Base-by-base conservation (phyloP, 176 grass and related monocot genomes). In the Microstegium vimineum region DNA sequence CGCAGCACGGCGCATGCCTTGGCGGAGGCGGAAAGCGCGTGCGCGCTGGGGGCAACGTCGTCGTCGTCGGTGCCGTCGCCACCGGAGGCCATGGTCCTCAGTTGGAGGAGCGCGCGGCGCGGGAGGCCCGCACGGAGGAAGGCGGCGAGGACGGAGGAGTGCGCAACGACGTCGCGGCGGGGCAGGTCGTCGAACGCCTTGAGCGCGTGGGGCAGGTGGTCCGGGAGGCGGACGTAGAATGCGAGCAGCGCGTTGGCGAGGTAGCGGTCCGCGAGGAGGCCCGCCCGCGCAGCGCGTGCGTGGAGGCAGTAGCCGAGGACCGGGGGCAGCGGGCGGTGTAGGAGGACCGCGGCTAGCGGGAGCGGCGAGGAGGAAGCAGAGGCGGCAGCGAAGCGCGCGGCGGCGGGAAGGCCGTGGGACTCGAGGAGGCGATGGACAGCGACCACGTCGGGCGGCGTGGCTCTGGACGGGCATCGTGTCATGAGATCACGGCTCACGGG, bases 121-220 rank as follows among this genome's bases (percentile, higher is more conserved):
- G 94, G 92, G 17, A 79, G 78, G 1, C 90, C 90, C 14, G 77
- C 81, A 3, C 83, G 80, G 40, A 93, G 35, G 79, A 93, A 90
- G 4, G 86, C 77, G 37, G 95, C 91, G 72, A 94, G 71, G 62
- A 98, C 82, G 84, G 95, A 93, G 59, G 92, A 94, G 86, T 87
- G 91, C 26, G 95, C 91, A 64, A 94, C 71, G 74, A 98, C 90
- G 81, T 94, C 90, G 54, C 84, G 85, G 46, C 23, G 80, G 28
- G 86, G 88, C 77, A 94, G 81, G 84, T 89, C 83, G 46, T 97
- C 88, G 84, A 97, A 94, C 78, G 87, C 84, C 73, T 41, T 85
- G 76, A 89, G 87, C 59, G 86, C 70, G 83, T 75, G 77, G 0
- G 70, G 83, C 34, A 90, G 73, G 78, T 92, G 86, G 85, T 33